Evolutionary conservation across 768 basidiomycete genomes (phyloP), one percentile per base, ranked within the genome.

Genomic region (Trametes maxima): DNA sequence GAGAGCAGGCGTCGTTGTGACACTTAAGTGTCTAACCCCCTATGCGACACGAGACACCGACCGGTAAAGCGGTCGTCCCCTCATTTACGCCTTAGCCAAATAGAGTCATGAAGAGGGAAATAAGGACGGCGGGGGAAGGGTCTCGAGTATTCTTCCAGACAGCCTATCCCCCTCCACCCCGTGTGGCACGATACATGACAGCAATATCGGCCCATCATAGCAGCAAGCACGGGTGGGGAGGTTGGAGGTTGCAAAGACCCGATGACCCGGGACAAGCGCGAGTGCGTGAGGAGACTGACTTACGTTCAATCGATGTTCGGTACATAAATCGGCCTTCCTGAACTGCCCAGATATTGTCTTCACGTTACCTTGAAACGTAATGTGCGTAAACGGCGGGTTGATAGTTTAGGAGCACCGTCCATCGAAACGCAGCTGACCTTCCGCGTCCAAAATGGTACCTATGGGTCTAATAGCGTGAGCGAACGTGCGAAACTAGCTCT

Each of bases 221-320:
- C 28, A 8, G 28, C 28, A 33, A 33, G 8, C 4, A 33, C 28
- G 4, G 8, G 8, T 33, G 8, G 28, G 28, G 8, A 33, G 28
- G 28, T 3, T 33, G 28, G 28, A 33, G 4, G 28, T 33, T 33
- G 4, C 28, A 33, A 33, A 2, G 21, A 14, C 45, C 21, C 21
- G 43, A 7, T 7, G n/a, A 3, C 13, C 17, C 3, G 8, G 13
- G 43, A 19, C 8, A 17, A 8, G n/a, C 17, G 17, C 8, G 17
- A 8, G 43, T 48, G 45, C 45, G 25, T 17, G 50, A 39, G 45
- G 40, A 54, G 33, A 45, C 33, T 62, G 54, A 57, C 90, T 77
- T 79, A 97, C 95, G 79, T 96, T 94, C 65, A 98, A 77, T 67
- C 87, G 85, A 74, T 96, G 93, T 71, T 95, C 91, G 39, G 82